A percentile compares a stretch with the other conserved stretches of the same genome.
These are phyloP conservation scores for Tylopilus sp. DNA, from an alignment of 768 basidiomycete genomes.

Conservation along the genomic window DNA sequence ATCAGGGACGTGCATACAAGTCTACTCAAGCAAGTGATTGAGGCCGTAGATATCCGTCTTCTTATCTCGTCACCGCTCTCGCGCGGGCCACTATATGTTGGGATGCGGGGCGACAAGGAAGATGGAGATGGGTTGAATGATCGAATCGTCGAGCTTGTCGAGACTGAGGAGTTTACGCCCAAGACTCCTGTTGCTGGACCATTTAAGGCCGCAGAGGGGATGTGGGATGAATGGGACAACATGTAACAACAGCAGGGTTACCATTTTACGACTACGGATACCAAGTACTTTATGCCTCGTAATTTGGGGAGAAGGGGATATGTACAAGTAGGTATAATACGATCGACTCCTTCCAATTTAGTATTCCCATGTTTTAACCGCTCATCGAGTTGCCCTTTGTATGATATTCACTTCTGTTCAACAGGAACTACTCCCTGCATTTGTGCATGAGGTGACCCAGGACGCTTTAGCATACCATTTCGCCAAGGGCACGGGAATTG, in stretches of 20 bases:
- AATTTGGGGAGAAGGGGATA: constrained; percentile 6
- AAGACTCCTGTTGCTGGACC: constrained; percentile 27
- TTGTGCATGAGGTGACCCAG: constrained; percentile 6
- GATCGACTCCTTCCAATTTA: not conserved
- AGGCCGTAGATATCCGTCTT: constrained; percentile 65
- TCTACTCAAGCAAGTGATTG: constrained; percentile 78
- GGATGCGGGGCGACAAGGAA: constrained; percentile 58
- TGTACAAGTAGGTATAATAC: constrained; percentile 14
- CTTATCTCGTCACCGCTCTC: constrained; percentile 40
- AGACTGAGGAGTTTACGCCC: constrained; percentile 57
- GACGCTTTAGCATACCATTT: constrained; percentile 5
- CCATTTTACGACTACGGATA: constrained; percentile 3
- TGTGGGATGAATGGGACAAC: constrained; percentile 80
- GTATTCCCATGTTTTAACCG: not conserved
- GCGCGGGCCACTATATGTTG: constrained; percentile 52
- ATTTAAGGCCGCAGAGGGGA: constrained; percentile 16
- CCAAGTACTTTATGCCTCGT: constrained; percentile 14
- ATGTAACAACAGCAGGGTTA: constrained; percentile 36
- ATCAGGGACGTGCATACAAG: constrained; percentile 63
- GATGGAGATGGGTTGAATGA: constrained; percentile 58
- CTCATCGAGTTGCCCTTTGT: not conserved
- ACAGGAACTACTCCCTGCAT: not conserved
- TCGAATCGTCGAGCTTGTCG: constrained; percentile 62
- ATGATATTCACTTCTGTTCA: not conserved
- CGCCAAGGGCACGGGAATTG: constrained; percentile 5